Evolutionary conservation across 768 basidiomycete genomes (phyloP), one percentile per base, ranked within the genome.

Genomic region (Russula abietina): DNA sequence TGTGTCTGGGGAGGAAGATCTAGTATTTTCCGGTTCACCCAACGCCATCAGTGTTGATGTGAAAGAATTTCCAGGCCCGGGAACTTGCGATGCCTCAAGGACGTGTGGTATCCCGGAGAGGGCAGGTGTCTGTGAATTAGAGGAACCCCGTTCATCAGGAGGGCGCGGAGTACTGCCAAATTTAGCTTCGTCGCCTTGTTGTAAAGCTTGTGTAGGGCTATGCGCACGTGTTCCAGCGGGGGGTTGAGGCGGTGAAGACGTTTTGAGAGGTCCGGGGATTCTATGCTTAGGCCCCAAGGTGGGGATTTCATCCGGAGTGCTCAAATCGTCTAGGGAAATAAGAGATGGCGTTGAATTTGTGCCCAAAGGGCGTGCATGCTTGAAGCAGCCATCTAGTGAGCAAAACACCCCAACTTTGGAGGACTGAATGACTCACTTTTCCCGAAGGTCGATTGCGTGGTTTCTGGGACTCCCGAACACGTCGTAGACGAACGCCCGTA

Each of bases 401-500:
- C 30, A 52, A 43, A 24, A n/a, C 9, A 26, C 32, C 38, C 11
- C 22, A 11, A 8, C 12, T 12, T 43, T 24, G 12, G 16, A 16
- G 30, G 28, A 41, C 8, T 6, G 30, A 32, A 56, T 53, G 14
- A 17, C 65, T 52, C 28, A 57, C 61, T 48, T 58, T 58, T 50
- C 38, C 53, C 32, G 32, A n/a, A 48, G 48, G 41, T 1, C 5
- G 49, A 26, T 55, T 26, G 24, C 32, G 51, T 22, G 9, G 19
- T 14, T 30, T 53, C 43, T 48, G 46, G 36, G 59, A 26, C 9
- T 53, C 57, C 17, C 55, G 33, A n/a, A 36, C 28, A 46, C 46
- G 60, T 22, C 67, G 46, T 17, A 16, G 38, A 24, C 61, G 55
- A 6, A 66, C 41, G 24, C 67, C 61, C 24, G 65, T 46, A 17